Conservation (phyloP, 495 filamentous ascomycete species). For the Aspergillus wentii region DNA sequence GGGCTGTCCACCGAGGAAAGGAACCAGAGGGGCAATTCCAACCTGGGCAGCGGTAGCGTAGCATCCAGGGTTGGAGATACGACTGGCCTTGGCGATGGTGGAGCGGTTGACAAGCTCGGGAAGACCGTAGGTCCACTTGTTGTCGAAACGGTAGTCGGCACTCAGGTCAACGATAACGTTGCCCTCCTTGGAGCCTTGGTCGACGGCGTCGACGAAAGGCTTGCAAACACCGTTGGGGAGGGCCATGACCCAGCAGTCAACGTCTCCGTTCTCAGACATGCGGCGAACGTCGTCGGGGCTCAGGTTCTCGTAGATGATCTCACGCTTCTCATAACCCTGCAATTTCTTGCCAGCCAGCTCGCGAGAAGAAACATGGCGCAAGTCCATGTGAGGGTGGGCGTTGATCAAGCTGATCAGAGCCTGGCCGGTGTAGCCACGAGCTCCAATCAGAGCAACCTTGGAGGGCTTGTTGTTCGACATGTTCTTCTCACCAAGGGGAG, state of each 20-base stretch:
- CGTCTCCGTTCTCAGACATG: constrained; percentile 86
- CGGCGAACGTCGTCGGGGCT: constrained; percentile 82
- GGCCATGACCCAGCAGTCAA: constrained; percentile 99
- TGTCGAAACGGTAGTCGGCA: constrained; percentile 91
- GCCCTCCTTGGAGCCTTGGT: constrained; percentile 63
- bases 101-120: constrained; percentile 79
- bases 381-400: constrained; percentile 88
- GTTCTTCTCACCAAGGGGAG: constrained; percentile 91
- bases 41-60: constrained; percentile 96
- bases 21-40: constrained; percentile 78
- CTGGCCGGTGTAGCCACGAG: constrained; percentile 93
- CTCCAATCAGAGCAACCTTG: constrained; percentile 87
- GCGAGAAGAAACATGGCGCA: constrained; percentile 89
- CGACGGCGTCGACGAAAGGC: constrained; percentile 89
- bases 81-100: constrained; percentile 73
- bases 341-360: constrained; percentile 89
- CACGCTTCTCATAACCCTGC: constrained; percentile 87
- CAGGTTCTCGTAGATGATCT: constrained; percentile 91
- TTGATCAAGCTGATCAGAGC: constrained; percentile 88
- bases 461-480: constrained; percentile 76
- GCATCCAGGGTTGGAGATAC: constrained; percentile 93
- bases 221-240: constrained; percentile 96
- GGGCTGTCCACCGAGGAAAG: constrained; percentile 73
- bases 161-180: constrained; percentile 89
- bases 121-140: constrained; percentile 90